phyloP scores from a whole-genome alignment of 139 green algal species.

The Chlamydomonas urium region DNA sequence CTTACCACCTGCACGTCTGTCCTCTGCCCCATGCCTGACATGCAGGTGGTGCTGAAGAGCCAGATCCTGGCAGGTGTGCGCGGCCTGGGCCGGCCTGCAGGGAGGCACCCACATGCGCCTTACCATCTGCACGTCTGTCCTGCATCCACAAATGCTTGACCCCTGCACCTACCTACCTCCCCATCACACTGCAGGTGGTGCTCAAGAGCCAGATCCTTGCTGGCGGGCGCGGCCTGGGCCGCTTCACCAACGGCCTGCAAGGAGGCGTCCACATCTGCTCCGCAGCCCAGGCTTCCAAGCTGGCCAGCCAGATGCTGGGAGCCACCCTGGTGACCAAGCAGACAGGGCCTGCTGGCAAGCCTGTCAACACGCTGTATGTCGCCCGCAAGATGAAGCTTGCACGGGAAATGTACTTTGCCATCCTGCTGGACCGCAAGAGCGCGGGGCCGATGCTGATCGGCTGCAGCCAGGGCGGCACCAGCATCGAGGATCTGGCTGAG shows the following conservation, averaged over 20 bases:
- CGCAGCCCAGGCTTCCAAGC: slow-evolving; percentile 53
- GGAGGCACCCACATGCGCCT: slow-evolving; percentile 99
- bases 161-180: background rate
- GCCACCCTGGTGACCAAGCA: slow-evolving; percentile 94
- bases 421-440: slow-evolving; percentile 86
- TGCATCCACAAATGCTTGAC: background rate
- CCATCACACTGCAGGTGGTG: slow-evolving; percentile 66
- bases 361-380: slow-evolving; percentile 93
- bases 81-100: slow-evolving; percentile 86
- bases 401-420: slow-evolving; percentile 98
- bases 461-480: slow-evolving; percentile 71
- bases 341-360: slow-evolving; percentile 84
- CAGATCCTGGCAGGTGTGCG: slow-evolving; percentile 94
- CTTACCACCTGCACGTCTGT: too few relatives aligned
- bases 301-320: slow-evolving; percentile 83
- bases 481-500: slow-evolving; percentile 97
- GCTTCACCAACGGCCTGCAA: slow-evolving; percentile 93
- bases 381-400: slow-evolving; percentile 88
- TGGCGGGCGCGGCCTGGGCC: slow-evolving; percentile 88
- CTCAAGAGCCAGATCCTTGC: slow-evolving; percentile 96
- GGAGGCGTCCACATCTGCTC: slow-evolving; percentile 94
- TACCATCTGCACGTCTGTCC: background rate
- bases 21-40: too few relatives aligned
- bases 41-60: slow-evolving; percentile 93
- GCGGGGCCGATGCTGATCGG: slow-evolving; percentile 80